Conservation (phyloP, 805 yeast genomes). For the Wickerhamomyces canadensis region DNA sequence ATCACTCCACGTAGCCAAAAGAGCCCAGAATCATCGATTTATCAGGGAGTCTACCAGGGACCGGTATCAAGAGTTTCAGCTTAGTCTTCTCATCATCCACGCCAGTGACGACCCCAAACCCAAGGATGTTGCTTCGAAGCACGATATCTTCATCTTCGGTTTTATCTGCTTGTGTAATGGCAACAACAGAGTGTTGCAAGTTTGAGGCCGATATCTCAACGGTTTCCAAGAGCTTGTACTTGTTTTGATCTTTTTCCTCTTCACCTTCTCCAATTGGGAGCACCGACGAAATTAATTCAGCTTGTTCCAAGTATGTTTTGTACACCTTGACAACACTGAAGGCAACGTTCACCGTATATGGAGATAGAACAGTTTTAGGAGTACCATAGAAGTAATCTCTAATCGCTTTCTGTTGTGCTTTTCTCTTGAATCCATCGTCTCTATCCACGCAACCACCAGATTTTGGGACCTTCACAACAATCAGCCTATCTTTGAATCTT, state of each 20-base stretch:
- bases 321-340: constrained; percentile 55
- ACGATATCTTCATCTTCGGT: constrained; percentile 44
- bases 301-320: constrained; percentile 36
- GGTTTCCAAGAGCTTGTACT: constrained; percentile 20
- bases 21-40: constrained; percentile 70
- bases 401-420: constrained; percentile 68
- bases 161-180: constrained; percentile 48
- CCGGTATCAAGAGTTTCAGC: constrained; percentile 72
- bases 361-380: constrained; percentile 60
- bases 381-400: constrained; percentile 89
- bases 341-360: constrained; percentile 77
- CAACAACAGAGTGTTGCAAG: constrained; percentile 73
- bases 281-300: constrained; percentile 17
- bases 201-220: constrained; percentile 45
- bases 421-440: constrained; percentile 64
- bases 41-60: constrained; percentile 80
- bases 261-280: constrained; percentile 23
- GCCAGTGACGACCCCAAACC: constrained; percentile 53
- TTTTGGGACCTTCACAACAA: constrained; percentile 52
- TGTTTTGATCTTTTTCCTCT: constrained; percentile 24
- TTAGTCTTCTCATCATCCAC: constrained; percentile 72
- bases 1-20: constrained; percentile 74
- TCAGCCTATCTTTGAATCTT: constrained; percentile 35
- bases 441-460: constrained; percentile 75
- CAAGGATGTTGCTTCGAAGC: constrained; percentile 56